Percentiles rank a stretch among this genome's conserved stretches.
phyloP scores from a whole-genome alignment of 345 rosid genomes.

The Lagerstroemia speciosa region DNA sequence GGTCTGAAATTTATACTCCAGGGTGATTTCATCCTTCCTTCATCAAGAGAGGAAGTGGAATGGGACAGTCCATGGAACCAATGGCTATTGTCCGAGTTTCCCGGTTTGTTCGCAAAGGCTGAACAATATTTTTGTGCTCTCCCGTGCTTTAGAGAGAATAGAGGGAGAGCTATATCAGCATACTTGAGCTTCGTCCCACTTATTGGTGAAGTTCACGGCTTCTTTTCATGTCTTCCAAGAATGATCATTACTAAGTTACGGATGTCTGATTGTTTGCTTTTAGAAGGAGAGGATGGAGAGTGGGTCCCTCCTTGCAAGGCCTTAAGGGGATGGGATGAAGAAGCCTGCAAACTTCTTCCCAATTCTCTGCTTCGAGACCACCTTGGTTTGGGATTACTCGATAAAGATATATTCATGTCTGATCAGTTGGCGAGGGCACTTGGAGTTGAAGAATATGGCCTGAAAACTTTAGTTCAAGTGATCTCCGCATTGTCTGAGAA shows the following conservation, averaged over 20 bases:
- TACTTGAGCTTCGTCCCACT: conserved; percentile 90
- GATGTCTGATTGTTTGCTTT: conserved; percentile 65
- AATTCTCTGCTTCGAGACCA: conserved; percentile 60
- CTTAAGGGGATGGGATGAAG: conserved; percentile 80
- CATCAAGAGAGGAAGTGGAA: conserved; percentile 97
- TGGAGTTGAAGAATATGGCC: conserved; percentile 72
- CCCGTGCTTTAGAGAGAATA: conserved; percentile 66
- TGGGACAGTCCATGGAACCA: conserved; percentile 95
- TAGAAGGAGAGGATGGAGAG: conserved; percentile 58
- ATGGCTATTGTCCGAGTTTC: conserved; percentile 72
- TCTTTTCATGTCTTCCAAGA: conserved; percentile 73
- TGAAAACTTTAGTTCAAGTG: conserved; percentile 56
- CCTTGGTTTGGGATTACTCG: conserved; percentile 79
- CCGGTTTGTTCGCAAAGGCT: conserved; percentile 65
- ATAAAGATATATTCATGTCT: conserved; percentile 62
- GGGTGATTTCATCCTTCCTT: conserved; percentile 91
- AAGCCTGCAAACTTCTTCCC: conserved; percentile 46
- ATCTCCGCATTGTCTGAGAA: conserved; percentile 47
- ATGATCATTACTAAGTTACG: conserved; percentile 58
- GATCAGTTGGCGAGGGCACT: conserved; percentile 80
- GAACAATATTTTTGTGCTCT: conserved; percentile 63
- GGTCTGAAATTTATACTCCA: conserved; percentile 92
- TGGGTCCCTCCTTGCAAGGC: conserved; percentile 98
- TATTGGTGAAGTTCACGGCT: conserved; percentile 92
- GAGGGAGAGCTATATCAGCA: conserved; percentile 72